Base-by-base conservation (phyloP, 2,329 filamentous ascomycete genomes). In the Pseudohalonectria lignicola region DNA sequence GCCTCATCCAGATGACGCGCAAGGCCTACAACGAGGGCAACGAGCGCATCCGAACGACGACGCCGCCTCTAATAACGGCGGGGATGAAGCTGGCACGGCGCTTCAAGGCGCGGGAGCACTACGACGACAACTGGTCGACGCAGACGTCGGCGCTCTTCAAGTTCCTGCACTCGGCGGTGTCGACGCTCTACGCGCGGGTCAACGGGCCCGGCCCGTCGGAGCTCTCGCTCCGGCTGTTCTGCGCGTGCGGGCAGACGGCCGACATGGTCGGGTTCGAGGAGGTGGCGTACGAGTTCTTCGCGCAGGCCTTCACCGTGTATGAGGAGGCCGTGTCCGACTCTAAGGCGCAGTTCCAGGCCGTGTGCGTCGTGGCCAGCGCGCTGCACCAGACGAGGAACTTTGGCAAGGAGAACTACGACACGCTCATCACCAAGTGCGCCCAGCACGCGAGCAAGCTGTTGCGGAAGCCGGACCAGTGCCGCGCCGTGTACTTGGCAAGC, bases 321-420 rank as follows among this genome's bases (percentile, higher is more conserved):
- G 92, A 98, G 56, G 92, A 98, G 59, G 82, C 86, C 0, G 84
- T 98, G 45, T 92, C 86, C 44, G 93, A 98, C 57, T 94, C 87
- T 13, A 82, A 93, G 57, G 90, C 88, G 12, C 92, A 98, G 57
- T 98, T 96, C 67, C 92, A 98, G 63, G 90, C 92, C 1, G 92
- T 98, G 1, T 95, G 88, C 49, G 82, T 95, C 29, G 87, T 98
- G 52, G 86, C 90, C 3, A 86, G 83, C 40, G 86, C 85, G 5
- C 67, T 98, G 40, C 88, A 95, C 54, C 82, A 86, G 46, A 90
- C 86, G 11, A 74, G 90, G 41, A 81, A 90, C 52, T 98, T 98
- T 57, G 81, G 85, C 44, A 88, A 90, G 57, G 92, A 98, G 62
- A 98, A 96, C 55, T 98, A 96, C 60, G 93, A 98, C 58, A 98